Percentiles rank a stretch among this genome's conserved stretches.
Evolutionary conservation across 306 rosid genomes (phyloP).

Genomic region (Rosa persica): DNA sequence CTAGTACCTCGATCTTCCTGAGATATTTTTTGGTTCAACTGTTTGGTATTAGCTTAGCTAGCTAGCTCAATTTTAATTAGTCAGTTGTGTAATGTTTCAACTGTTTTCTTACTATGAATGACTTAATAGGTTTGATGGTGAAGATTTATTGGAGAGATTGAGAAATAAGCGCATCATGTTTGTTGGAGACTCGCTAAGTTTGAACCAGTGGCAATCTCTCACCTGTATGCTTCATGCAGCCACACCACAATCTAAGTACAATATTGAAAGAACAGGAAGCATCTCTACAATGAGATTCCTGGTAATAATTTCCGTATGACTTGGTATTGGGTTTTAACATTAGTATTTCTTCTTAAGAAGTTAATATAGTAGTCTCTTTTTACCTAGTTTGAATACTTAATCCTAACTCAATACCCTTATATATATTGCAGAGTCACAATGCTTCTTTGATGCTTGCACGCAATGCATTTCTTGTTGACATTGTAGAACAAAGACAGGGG

Average conservation of each 20-base stretch:
- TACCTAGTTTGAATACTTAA: neutral
- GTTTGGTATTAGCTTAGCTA: neutral
- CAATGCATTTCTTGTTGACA: conserved; percentile 25
- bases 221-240: conserved; percentile 36
- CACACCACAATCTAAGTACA: neutral
- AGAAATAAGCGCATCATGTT: conserved; percentile 30
- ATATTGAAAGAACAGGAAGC: neutral
- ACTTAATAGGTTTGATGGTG: conserved; percentile 22
- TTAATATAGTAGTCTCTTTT: neutral
- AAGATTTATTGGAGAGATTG: conserved; percentile 27
- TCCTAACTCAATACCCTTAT: neutral
- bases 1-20: neutral
- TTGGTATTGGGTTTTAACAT: neutral
- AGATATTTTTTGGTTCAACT: neutral
- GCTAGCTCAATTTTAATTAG: neutral
- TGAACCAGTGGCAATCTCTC: conserved; percentile 43
- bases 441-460: conserved; percentile 30
- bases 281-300: conserved; percentile 27
- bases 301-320: conserved; percentile 13
- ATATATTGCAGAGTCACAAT: conserved; percentile 37
- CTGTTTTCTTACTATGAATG: neutral
- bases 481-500: conserved; percentile 7
- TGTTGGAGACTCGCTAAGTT: conserved; percentile 41
- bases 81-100: neutral
- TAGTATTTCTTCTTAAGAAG: neutral